Base-by-base conservation (phyloP, 1,284 basidiomycete genomes). In the Papiliotrema nemorosa region DNA sequence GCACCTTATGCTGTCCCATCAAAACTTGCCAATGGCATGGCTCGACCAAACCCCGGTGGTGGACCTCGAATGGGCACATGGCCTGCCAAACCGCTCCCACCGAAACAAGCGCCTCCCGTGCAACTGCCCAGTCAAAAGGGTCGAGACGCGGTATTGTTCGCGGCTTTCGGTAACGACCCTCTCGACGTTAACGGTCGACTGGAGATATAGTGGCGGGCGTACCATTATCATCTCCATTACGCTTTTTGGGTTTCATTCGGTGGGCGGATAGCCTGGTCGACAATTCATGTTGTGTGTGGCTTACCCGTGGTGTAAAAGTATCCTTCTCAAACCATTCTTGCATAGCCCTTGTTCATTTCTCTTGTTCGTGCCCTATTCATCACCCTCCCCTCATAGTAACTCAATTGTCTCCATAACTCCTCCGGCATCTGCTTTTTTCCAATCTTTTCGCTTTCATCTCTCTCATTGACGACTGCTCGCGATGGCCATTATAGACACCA, bases 161-260 rank as follows among this genome's bases (percentile, higher is more conserved):
- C 49, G 4, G 49, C 49, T 16, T 29, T 50, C 14, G 49, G 49
- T 16, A 50, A 44, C 33, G 49, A 50, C 22, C 49, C 49, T 13
- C 25, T 50, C 14, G 49, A 44, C 35, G 42, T 50, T 3, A 50
- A 50, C 24, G 41, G 41, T 27, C 41, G 49, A 6, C 26, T 50
- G 33, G 49, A 50, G 36, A 44, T 50, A 5, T 50, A 44, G 35
- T n/a, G 31, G 13, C 25, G 22, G 16, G 10, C 25, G 10, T 24
- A 16, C 4, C 38, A 18, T 22, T 13, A 16, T 31, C 29, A 31
- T 31, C 29, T 31, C 29, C 29, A 31, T 14, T 31, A 14, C 9
- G 14, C 29, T 7, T 31, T 31, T 31, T 31, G 29, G 29, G 29
- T 14, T n/a, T n/a, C n/a, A n/a, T n/a, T n/a, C n/a, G n/a, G n/a